Evolutionary conservation across 768 basidiomycete species (phyloP).

Genomic region (Mycena metata): DNA sequence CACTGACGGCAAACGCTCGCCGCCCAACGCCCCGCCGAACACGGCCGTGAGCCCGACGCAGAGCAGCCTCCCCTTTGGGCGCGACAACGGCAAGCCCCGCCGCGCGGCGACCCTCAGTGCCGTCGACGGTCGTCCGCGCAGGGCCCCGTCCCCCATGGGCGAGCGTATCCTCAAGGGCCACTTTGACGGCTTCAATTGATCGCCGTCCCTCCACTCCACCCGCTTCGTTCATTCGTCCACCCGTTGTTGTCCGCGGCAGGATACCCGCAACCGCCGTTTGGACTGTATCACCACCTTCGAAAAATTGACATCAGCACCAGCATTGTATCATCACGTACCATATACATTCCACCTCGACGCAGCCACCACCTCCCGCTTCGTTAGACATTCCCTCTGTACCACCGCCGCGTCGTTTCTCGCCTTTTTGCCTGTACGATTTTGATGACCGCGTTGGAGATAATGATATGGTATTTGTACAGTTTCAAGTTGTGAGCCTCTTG

Average conservation of each 20-base stretch:
- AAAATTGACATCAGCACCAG: too few relatives aligned
- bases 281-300: constrained; percentile 11
- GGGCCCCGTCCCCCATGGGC: constrained; percentile 90
- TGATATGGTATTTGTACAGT: too few relatives aligned
- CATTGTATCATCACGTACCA: too few relatives aligned
- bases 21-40: constrained; percentile 66
- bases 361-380: too few relatives aligned
- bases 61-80: constrained; percentile 46
- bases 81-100: constrained; percentile 55
- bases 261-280: constrained; percentile 55
- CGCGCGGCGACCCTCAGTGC: constrained; percentile 74
- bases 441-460: too few relatives aligned
- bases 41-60: constrained; percentile 58
- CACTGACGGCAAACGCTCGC: constrained; percentile 49
- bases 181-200: constrained; percentile 89
- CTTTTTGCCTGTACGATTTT: too few relatives aligned
- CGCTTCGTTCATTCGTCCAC: constrained; percentile 19
- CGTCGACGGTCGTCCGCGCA: constrained; percentile 61
- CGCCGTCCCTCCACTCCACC: constrained; percentile 16
- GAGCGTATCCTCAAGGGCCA: constrained; percentile 93
- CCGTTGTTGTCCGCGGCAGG: constrained; percentile 44
- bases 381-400: not conserved
- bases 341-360: not conserved
- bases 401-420: not conserved
- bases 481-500: too few relatives aligned